phyloP scores from a whole-genome alignment of 2,329 filamentous ascomycete species.

The Simplicillium sp. region DNA sequence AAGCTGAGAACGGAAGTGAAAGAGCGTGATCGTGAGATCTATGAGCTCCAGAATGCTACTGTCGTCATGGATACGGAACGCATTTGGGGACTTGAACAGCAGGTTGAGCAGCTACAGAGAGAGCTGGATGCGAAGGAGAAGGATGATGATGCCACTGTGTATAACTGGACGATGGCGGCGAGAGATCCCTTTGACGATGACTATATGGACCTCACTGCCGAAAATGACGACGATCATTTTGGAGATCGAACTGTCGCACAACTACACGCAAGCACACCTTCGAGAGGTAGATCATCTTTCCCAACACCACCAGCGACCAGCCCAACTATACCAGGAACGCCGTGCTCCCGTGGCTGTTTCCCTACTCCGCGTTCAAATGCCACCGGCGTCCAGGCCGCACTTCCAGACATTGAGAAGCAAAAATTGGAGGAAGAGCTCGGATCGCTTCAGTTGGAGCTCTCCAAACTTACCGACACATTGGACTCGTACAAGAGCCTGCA shows the following conservation, averaged over 20 bases:
- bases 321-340: conserved; percentile 27
- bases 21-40: conserved; percentile 42
- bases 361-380: conserved; percentile 15
- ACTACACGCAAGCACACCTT: conserved; percentile 41
- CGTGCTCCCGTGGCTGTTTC: conserved; percentile 18
- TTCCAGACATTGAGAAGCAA: conserved; percentile 33
- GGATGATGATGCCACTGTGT: conserved; percentile 17
- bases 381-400: conserved; percentile 26
- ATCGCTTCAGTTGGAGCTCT: conserved; percentile 37
- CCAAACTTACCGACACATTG: conserved; percentile 36
- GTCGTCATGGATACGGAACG: conserved; percentile 36
- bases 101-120: conserved; percentile 24
- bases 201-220: conserved; percentile 27
- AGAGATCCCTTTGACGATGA: conserved; percentile 34
- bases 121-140: conserved; percentile 16
- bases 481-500: conserved; percentile 36
- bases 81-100: conserved; percentile 30
- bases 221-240: conserved; percentile 28
- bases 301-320: conserved; percentile 48
- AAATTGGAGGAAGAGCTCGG: conserved; percentile 35
- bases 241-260: conserved; percentile 42
- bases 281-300: conserved; percentile 34
- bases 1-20: conserved; percentile 38
- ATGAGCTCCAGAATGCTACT: conserved; percentile 40
- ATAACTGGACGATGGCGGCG: conserved; percentile 43